Conservation (phyloP, 2,329 filamentous ascomycete genomes). For the Phaeosphaeriaceae sp. region DNA sequence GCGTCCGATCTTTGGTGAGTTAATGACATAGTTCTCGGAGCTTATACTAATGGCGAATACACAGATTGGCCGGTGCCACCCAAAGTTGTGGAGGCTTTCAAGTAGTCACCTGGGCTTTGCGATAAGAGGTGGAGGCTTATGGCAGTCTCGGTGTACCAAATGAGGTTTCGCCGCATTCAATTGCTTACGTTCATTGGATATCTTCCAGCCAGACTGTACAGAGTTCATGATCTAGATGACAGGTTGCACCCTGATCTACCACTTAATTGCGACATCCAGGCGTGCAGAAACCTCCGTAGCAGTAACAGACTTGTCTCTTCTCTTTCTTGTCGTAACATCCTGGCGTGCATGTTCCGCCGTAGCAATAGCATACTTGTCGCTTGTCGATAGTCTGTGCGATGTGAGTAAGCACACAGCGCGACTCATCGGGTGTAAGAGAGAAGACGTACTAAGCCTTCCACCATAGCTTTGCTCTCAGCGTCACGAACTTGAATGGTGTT, state of each 20-base stretch:
- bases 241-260: not conserved
- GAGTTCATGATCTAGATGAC: too few species aligned
- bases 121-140: too few species aligned
- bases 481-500: slow-evolving; percentile 3
- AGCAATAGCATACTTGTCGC: slow-evolving; percentile 3
- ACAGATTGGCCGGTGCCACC: slow-evolving; percentile 5
- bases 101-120: too few species aligned
- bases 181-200: too few species aligned
- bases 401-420: not conserved
- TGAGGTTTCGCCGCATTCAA: too few species aligned
- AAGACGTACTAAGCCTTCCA: not conserved
- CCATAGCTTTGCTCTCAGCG: not conserved
- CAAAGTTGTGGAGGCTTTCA: slow-evolving; percentile 3
- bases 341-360: slow-evolving; percentile 1
- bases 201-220: too few species aligned
- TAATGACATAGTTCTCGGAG: too few species aligned
- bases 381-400: not conserved
- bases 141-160: too few species aligned
- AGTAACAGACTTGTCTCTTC: not conserved
- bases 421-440: too few species aligned
- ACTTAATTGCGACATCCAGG: not conserved
- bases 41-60: too few species aligned
- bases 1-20: slow-evolving; percentile 10
- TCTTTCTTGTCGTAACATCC: slow-evolving; percentile 1
- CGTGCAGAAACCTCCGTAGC: not conserved